Evolutionary conservation across 805 yeast genomes (phyloP).

Genomic region (Priceomyces carsonii): DNA sequence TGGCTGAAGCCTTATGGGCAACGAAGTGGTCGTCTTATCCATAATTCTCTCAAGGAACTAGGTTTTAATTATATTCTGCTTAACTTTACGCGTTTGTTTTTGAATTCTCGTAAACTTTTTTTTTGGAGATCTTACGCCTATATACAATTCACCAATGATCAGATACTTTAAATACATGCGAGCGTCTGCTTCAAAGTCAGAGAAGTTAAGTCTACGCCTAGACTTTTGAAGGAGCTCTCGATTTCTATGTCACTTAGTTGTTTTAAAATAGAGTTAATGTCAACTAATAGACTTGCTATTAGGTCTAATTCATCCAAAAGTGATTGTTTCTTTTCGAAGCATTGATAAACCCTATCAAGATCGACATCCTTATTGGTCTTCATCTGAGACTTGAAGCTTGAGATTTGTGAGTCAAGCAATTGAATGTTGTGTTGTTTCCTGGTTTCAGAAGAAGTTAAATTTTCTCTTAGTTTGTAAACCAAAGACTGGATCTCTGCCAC

Average conservation of each 20-base stretch:
- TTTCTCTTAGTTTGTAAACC: conserved; percentile 12
- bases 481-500: conserved; percentile 8
- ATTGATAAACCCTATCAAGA: conserved; percentile 6
- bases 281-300: conserved; percentile 12
- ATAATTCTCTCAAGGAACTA: conserved; percentile 7
- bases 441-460: conserved; percentile 7
- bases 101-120: too few species aligned
- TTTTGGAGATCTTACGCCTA: too few species aligned
- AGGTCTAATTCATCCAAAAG: conserved; percentile 14
- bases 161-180: background rate
- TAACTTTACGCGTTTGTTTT: too few species aligned
- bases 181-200: background rate
- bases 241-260: conserved; percentile 8
- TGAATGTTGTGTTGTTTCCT: conserved; percentile 12
- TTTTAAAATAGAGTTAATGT: conserved; percentile 10
- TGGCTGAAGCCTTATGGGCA: conserved; percentile 79
- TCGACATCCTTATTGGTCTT: conserved; percentile 3
- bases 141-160: background rate
- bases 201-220: background rate
- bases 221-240: background rate
- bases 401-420: conserved; percentile 11
- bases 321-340: conserved; percentile 13
- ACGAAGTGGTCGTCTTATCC: conserved; percentile 21
- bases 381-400: conserved; percentile 5
- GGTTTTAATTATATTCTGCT: too few species aligned